Percentiles rank a stretch among this genome's conserved stretches.
Evolutionary conservation across 345 rosid species (phyloP).

Genomic region (Melaleuca quinquenervia): DNA sequence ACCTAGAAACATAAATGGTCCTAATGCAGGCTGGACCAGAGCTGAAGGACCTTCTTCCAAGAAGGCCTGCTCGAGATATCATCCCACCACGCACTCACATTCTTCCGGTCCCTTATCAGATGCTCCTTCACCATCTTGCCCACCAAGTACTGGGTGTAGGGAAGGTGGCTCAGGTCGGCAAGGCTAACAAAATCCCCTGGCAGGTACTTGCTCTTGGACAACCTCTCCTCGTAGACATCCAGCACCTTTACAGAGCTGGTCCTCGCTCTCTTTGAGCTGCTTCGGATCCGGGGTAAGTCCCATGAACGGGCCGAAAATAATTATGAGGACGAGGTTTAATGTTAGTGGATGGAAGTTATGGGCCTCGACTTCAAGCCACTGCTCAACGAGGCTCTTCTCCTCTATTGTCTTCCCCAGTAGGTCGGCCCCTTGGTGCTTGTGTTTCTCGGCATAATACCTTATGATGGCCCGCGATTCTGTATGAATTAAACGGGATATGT

Average conservation of each 20-base stretch:
- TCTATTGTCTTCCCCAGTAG: constrained; percentile 29
- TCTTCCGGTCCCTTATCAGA: constrained; percentile 43
- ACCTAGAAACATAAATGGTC: not conserved
- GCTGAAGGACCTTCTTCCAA: constrained; percentile 38
- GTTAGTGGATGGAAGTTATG: constrained; percentile 38
- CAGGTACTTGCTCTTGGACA: constrained; percentile 44
- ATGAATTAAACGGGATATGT: not conserved
- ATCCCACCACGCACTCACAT: constrained; percentile 67
- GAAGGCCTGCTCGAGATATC: constrained; percentile 52
- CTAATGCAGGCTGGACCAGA: not conserved
- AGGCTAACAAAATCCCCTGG: constrained; percentile 63
- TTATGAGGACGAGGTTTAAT: constrained; percentile 20
- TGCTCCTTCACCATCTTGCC: constrained; percentile 34
- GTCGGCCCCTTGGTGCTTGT: constrained; percentile 34
- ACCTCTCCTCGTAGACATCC: constrained; percentile 56
- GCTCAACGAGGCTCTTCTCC: constrained; percentile 49
- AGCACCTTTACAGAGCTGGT: constrained; percentile 37
- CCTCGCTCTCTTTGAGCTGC: constrained; percentile 46
- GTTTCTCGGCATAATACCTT: constrained; percentile 58
- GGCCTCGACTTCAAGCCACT: constrained; percentile 69
- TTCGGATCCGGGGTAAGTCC: constrained; percentile 39
- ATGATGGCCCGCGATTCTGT: constrained; percentile 68
- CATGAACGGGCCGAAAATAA: constrained; percentile 23
- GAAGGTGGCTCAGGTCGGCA: constrained; percentile 71
- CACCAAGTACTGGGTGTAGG: constrained; percentile 45